Evolutionary conservation across 768 basidiomycete species (phyloP).

Genomic region (Naganishia antarctica): DNA sequence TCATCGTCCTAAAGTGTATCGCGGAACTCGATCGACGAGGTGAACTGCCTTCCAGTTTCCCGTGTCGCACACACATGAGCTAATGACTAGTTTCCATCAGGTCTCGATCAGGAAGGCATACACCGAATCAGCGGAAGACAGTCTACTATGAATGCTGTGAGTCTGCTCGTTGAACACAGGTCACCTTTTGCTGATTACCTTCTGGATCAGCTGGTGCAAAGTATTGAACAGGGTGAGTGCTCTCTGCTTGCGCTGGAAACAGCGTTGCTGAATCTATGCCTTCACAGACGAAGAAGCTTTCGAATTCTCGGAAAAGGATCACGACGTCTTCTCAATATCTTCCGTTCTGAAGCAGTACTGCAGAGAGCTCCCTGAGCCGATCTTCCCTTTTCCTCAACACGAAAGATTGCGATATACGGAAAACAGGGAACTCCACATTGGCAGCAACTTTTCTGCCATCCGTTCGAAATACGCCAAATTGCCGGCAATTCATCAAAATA

Average conservation of each 20-base stretch:
- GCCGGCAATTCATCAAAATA: constrained; percentile 76
- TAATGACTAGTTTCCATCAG: constrained; percentile 25
- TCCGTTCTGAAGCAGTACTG: constrained; percentile 76
- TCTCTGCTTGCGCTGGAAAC: background rate
- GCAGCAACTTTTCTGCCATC: constrained; percentile 67
- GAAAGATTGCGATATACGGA: constrained; percentile 79
- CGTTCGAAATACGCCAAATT: constrained; percentile 81
- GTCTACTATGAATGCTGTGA: constrained; percentile 75
- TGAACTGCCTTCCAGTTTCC: constrained; percentile 43
- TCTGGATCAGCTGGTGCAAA: constrained; percentile 65
- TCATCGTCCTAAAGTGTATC: constrained; percentile 73
- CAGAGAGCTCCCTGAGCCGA: constrained; percentile 80
- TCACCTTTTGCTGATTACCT: background rate
- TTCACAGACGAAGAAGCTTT: constrained; percentile 63
- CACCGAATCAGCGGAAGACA: constrained; percentile 55
- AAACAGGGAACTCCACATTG: constrained; percentile 66
- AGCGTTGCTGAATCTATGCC: background rate
- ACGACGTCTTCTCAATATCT: constrained; percentile 73
- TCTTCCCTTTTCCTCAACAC: constrained; percentile 72
- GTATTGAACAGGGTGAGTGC: constrained; percentile 61
- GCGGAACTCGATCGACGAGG: constrained; percentile 73
- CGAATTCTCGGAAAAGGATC: constrained; percentile 64
- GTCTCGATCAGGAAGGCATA: constrained; percentile 45
- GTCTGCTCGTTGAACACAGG: constrained; percentile 53
- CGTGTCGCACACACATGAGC: background rate